phyloP scores from a whole-genome alignment of 768 basidiomycete genomes.

The Naematelia aurantialba region DNA sequence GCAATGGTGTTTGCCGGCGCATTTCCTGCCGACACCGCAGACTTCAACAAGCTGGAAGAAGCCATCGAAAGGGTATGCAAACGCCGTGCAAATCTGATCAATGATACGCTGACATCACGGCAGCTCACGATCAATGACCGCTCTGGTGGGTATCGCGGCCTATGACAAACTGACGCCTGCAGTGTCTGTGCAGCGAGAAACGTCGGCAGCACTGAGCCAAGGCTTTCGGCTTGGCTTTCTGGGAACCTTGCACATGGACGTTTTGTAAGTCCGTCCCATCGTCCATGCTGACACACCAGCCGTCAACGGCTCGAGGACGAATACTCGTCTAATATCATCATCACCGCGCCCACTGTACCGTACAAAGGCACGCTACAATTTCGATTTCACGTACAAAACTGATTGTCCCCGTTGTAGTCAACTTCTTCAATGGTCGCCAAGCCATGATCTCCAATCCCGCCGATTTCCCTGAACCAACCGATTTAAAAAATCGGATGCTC shows the following conservation, averaged over 20 bases:
- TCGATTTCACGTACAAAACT: neutral
- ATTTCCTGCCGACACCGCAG: constrained; percentile 84
- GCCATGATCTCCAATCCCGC: constrained; percentile 81
- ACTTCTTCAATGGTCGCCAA: constrained; percentile 65
- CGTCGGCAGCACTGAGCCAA: constrained; percentile 89
- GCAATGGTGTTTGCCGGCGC: constrained; percentile 97
- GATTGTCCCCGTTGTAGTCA: constrained; percentile 57
- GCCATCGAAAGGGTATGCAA: constrained; percentile 76
- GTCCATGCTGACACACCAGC: constrained; percentile 4
- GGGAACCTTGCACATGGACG: constrained; percentile 84
- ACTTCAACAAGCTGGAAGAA: constrained; percentile 92
- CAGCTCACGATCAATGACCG: constrained; percentile 49
- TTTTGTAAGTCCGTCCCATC: constrained; percentile 35
- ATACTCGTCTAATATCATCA: constrained; percentile 86
- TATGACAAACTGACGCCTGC: constrained; percentile 82
- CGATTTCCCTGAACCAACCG: constrained; percentile 82
- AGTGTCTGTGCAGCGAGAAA: constrained; percentile 85
- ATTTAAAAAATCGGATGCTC: constrained; percentile 57
- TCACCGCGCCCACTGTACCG: constrained; percentile 94
- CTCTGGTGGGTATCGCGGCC: constrained; percentile 33
- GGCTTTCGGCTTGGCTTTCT: constrained; percentile 92
- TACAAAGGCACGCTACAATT: constrained; percentile 63
- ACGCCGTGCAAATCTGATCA: too few species aligned
- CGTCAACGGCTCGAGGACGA: constrained; percentile 96
- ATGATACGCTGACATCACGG: constrained; percentile 17